Evolutionary conservation across 768 basidiomycete species (phyloP).

Genomic region (Termitomyces sp.): DNA sequence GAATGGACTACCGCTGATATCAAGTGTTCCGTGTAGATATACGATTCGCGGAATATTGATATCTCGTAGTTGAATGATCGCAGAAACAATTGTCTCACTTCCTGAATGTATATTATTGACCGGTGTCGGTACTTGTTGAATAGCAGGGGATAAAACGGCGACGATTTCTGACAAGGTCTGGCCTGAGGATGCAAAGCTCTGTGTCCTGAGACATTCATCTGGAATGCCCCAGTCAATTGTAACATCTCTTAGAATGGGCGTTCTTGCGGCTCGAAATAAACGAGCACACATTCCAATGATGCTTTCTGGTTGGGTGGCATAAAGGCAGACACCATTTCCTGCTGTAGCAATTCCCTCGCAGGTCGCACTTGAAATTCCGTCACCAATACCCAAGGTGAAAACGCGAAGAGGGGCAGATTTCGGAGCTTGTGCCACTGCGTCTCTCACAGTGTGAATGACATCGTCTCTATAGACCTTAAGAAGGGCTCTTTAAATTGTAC

Average conservation of each 20-base stretch:
- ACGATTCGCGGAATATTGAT: conserved; percentile 24
- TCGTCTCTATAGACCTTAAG: conserved; percentile 17
- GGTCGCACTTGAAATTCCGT: conserved; percentile 39
- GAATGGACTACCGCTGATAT: conserved; percentile 24
- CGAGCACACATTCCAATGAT: conserved; percentile 43
- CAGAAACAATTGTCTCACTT: conserved; percentile 28
- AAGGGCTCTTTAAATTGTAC: not conserved
- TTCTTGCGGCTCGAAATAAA: conserved; percentile 45
- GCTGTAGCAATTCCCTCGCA: conserved; percentile 48
- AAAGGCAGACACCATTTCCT: conserved; percentile 46
- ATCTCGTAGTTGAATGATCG: conserved; percentile 24
- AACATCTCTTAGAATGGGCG: conserved; percentile 38
- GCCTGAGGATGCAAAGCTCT: conserved; percentile 15
- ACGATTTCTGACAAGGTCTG: conserved; percentile 14
- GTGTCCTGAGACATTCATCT: conserved; percentile 13
- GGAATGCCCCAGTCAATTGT: conserved; percentile 45
- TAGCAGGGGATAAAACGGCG: conserved; percentile 19
- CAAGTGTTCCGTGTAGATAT: conserved; percentile 27
- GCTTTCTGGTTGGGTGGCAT: conserved; percentile 37
- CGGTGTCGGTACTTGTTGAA: conserved; percentile 29
- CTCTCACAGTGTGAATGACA: conserved; percentile 17
- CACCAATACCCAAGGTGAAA: conserved; percentile 56
- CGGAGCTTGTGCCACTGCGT: conserved; percentile 26
- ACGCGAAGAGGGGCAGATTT: conserved; percentile 34
- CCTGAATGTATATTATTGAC: conserved; percentile 30